A percentile compares a stretch with the other conserved stretches of the same genome.
phyloP scores from a whole-genome alignment of 345 rosid genomes.

The Eucalyptus erythrocorys region DNA sequence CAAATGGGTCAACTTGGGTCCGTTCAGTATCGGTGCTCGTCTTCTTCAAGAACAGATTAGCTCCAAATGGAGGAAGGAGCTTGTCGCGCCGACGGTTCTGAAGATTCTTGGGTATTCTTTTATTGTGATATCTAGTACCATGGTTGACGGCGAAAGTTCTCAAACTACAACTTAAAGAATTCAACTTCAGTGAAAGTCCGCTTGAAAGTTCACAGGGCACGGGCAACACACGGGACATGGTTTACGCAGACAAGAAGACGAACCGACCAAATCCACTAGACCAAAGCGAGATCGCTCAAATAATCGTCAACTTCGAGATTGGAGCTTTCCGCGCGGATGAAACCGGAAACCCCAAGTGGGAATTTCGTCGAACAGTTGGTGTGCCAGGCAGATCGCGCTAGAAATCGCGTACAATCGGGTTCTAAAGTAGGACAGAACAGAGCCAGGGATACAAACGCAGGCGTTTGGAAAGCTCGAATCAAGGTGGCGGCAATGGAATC shows the following conservation, averaged over 20 bases:
- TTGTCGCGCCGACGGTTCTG: constrained; percentile 56
- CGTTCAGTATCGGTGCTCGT: constrained; percentile 10
- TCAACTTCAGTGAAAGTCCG: background rate
- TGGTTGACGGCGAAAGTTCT: background rate
- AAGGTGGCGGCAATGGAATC: background rate
- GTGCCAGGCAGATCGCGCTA: background rate
- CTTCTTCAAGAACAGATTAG: constrained; percentile 64
- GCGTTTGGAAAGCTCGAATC: background rate
- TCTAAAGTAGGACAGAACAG: background rate
- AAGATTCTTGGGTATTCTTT: constrained; percentile 46
- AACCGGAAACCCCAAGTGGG: background rate
- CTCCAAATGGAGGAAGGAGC: constrained; percentile 83
- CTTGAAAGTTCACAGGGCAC: background rate
- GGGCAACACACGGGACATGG: background rate
- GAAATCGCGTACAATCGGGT: background rate
- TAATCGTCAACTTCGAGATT: background rate
- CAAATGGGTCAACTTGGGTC: background rate
- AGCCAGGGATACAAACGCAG: background rate
- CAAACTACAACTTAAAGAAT: background rate
- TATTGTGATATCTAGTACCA: constrained; percentile 11
- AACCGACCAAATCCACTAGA: background rate
- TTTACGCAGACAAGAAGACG: background rate
- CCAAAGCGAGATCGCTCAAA: background rate
- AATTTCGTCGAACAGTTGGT: background rate
- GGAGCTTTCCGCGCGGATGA: background rate